Conservation (phyloP, 2,329 filamentous ascomycete genomes). For the Neofusicoccum laricinum region DNA sequence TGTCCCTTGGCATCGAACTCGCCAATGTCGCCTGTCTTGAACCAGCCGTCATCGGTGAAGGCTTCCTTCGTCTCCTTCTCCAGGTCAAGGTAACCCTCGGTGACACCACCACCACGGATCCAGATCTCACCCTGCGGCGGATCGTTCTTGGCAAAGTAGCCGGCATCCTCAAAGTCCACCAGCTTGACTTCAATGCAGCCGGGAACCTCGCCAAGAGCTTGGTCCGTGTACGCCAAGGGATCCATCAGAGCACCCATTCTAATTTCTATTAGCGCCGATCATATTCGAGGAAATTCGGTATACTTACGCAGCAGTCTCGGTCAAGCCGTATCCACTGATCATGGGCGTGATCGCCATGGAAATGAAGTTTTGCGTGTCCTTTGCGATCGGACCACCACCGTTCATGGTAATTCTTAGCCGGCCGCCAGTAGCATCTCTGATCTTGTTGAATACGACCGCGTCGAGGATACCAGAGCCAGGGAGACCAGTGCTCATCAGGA, state of each 20-base stretch:
- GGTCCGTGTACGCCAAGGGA: conserved; percentile 78
- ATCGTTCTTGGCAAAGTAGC: conserved; percentile 70
- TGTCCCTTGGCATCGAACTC: conserved; percentile 80
- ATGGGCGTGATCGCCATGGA: conserved; percentile 91
- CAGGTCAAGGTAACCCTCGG: conserved; percentile 78
- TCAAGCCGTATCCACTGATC: conserved; percentile 91
- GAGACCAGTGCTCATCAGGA: conserved; percentile 58
- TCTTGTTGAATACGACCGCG: conserved; percentile 82
- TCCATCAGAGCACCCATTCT: conserved; percentile 75
- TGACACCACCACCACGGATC: conserved; percentile 75
- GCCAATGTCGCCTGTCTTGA: conserved; percentile 94
- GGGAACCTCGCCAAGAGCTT: conserved; percentile 74
- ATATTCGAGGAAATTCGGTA: neutral
- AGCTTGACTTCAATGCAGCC: conserved; percentile 83
- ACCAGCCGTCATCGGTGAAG: conserved; percentile 85
- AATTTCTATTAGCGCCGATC: neutral
- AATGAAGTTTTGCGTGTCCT: conserved; percentile 85
- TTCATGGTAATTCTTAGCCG: conserved; percentile 88
- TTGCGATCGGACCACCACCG: conserved; percentile 85
- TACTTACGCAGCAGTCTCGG: conserved; percentile 72
- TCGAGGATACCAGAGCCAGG: conserved; percentile 72
- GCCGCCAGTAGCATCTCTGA: conserved; percentile 87
- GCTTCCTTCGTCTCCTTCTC: conserved; percentile 77
- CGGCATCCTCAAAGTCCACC: conserved; percentile 84
- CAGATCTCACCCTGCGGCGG: conserved; percentile 90